These are phyloP conservation scores for Trametes hirsuta DNA, from an alignment of 1,284 basidiomycete genomes.

Conservation along the genomic window DNA sequence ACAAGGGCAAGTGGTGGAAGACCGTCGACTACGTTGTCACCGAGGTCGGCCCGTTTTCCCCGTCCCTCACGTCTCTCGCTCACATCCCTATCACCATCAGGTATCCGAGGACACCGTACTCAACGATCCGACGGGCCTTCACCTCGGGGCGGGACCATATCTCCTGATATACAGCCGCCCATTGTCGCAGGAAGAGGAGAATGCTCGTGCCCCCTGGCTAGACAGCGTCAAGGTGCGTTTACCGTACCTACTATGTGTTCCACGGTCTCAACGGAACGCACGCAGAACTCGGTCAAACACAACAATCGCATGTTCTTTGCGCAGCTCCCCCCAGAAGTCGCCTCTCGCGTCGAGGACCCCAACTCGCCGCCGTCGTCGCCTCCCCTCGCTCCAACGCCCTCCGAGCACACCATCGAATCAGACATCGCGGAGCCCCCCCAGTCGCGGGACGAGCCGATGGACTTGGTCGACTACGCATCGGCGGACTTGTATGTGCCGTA, in stretches of 20 bases:
- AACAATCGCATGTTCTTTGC: slow-evolving; percentile 37
- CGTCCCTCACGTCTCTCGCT: background rate
- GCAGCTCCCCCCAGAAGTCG: slow-evolving; percentile 30
- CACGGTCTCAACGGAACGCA: background rate
- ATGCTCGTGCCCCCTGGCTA: slow-evolving; percentile 5
- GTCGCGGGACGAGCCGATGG: slow-evolving; percentile 30
- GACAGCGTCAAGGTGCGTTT: background rate
- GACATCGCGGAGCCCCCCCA: slow-evolving; percentile 25
- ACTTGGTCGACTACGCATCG: slow-evolving; percentile 10
- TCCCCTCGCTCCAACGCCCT: slow-evolving; percentile 19
- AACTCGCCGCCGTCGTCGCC: slow-evolving; percentile 36
- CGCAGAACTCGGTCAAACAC: slow-evolving; percentile 35
- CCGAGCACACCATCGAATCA: slow-evolving; percentile 28
- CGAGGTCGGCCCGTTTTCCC: slow-evolving; percentile 45
- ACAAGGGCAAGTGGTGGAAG: slow-evolving; percentile 75
- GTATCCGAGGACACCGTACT: slow-evolving; percentile 70
- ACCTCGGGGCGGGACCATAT: slow-evolving; percentile 75
- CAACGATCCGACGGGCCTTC: slow-evolving; percentile 66
- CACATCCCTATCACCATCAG: slow-evolving; percentile 43
- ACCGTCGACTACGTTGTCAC: slow-evolving; percentile 70
- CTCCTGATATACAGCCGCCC: slow-evolving; percentile 70
- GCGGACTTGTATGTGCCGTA: background rate
- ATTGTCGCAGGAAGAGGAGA: slow-evolving; percentile 40
- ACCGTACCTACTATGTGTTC: background rate
- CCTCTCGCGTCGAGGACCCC: slow-evolving; percentile 26